These are phyloP conservation scores for Ananas comosus DNA, from an alignment of 176 grass and related monocot genomes.

Conservation along the genomic window DNA sequence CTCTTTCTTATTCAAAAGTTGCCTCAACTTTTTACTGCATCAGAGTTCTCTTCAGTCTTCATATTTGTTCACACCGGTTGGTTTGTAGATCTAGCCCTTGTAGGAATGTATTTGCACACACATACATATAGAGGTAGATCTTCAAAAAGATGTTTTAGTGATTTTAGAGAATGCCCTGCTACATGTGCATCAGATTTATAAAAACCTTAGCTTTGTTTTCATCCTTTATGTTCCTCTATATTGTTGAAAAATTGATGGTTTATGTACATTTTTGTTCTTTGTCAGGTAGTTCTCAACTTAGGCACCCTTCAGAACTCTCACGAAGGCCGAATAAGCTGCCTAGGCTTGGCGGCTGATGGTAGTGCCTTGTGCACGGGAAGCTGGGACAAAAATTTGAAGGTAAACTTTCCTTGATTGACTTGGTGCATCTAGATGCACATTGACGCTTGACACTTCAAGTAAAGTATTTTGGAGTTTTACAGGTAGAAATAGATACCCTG, in stretches of 20 bases:
- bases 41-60: too few species aligned
- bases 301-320: constrained; percentile 84
- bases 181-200: background rate
- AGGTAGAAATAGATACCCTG: background rate
- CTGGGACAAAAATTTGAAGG: constrained; percentile 98
- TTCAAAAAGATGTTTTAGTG: too few species aligned
- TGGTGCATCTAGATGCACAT: background rate
- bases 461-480: background rate
- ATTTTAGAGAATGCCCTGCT: background rate
- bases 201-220: background rate
- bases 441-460: background rate
- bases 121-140: too few species aligned
- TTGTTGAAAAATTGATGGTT: background rate
- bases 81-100: too few species aligned
- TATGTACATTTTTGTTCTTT: background rate
- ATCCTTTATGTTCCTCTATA: background rate
- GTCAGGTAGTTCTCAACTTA: constrained; percentile 77
- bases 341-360: constrained; percentile 88
- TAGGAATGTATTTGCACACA: too few species aligned
- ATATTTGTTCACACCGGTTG: background rate
- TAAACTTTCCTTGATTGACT: background rate
- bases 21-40: too few species aligned
- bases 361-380: constrained; percentile 98
- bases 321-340: constrained; percentile 75
- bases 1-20: too few species aligned